phyloP scores from a whole-genome alignment of 108 stramenopile genomes.

The Nitzschia sp. region DNA sequence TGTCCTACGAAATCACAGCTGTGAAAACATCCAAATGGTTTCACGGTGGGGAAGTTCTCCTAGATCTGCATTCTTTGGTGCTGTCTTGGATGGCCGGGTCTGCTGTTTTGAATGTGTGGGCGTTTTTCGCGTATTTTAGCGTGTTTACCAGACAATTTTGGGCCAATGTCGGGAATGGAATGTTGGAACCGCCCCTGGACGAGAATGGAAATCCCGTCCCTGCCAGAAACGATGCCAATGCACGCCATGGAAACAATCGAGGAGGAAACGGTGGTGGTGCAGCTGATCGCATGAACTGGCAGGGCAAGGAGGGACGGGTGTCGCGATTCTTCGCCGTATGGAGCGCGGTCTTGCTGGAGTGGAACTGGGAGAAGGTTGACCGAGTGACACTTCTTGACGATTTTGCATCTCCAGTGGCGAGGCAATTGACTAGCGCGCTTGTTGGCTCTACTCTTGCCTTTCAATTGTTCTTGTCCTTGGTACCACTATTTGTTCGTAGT shows the following conservation, averaged over 20 bases:
- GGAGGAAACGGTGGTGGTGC: constrained; percentile 6
- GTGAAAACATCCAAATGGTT: constrained; percentile 43
- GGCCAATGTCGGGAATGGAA: constrained; percentile 43
- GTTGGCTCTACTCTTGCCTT: constrained; percentile 41
- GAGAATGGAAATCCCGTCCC: constrained; percentile 36
- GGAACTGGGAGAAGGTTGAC: constrained; percentile 84
- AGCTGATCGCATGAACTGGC: constrained; percentile 42
- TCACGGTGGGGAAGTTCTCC: constrained; percentile 11
- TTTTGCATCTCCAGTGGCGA: constrained; percentile 54
- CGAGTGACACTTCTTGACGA: constrained; percentile 50
- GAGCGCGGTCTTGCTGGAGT: constrained; percentile 34
- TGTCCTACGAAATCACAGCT: constrained; percentile 52
- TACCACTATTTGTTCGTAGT: constrained; percentile 9
- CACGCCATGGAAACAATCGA: constrained; percentile 18
- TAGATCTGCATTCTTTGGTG: constrained; percentile 16
- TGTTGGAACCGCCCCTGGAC: constrained; percentile 40
- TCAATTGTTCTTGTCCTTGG: constrained; percentile 10
- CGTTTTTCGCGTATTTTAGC: constrained; percentile 47
- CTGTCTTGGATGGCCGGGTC: constrained; percentile 58
- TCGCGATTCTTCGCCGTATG: constrained; percentile 53
- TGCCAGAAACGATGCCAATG: constrained; percentile 17
- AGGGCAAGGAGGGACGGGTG: constrained; percentile 66
- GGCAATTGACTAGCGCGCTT: constrained; percentile 41
- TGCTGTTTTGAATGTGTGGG: constrained; percentile 67
- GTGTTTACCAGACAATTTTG: constrained; percentile 70